These are phyloP conservation scores for Coemansia furcata DNA, from an alignment of 192 early-diverging fungal genomes.

Conservation along the genomic window DNA sequence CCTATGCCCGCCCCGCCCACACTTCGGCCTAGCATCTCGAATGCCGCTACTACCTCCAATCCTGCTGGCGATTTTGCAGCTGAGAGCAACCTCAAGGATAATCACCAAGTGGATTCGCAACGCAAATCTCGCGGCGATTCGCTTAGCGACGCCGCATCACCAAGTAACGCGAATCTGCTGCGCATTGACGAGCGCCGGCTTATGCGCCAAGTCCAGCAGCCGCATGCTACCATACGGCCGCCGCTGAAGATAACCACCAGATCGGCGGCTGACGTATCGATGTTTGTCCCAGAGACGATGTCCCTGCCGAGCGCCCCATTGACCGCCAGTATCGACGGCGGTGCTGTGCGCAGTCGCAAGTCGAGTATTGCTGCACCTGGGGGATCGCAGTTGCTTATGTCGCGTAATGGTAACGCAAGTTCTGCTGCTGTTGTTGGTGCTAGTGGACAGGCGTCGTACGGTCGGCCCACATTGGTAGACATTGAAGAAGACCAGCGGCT, in stretches of 20 bases:
- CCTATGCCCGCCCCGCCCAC: slow-evolving; percentile 50
- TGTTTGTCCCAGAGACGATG: slow-evolving; percentile 33
- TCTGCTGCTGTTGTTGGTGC: background rate
- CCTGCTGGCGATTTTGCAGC: background rate
- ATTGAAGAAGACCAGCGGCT: slow-evolving; percentile 51
- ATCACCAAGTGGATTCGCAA: background rate
- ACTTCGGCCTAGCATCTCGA: slow-evolving; percentile 36
- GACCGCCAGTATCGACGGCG: slow-evolving; percentile 25
- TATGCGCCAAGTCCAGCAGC: slow-evolving; percentile 23
- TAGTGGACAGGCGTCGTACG: slow-evolving; percentile 14
- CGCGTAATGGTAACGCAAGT: background rate
- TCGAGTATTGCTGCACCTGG: slow-evolving; percentile 34
- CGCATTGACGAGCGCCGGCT: slow-evolving; percentile 30
- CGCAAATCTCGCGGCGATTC: slow-evolving; percentile 21
- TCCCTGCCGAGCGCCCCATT: slow-evolving; percentile 23
- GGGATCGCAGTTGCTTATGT: slow-evolving; percentile 3
- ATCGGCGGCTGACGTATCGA: slow-evolving; percentile 28
- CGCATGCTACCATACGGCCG: slow-evolving; percentile 22
- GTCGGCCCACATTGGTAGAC: slow-evolving; percentile 40
- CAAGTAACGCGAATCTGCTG: slow-evolving; percentile 4
- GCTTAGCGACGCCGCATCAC: slow-evolving; percentile 18
- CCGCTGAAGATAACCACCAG: slow-evolving; percentile 41
- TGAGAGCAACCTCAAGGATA: background rate
- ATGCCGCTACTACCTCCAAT: background rate
- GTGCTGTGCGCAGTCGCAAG: slow-evolving; percentile 36